A percentile compares a stretch with the other conserved stretches of the same genome.
Conservation (phyloP, 768 basidiomycete genomes). For the Boletus vermiculosoides region DNA sequence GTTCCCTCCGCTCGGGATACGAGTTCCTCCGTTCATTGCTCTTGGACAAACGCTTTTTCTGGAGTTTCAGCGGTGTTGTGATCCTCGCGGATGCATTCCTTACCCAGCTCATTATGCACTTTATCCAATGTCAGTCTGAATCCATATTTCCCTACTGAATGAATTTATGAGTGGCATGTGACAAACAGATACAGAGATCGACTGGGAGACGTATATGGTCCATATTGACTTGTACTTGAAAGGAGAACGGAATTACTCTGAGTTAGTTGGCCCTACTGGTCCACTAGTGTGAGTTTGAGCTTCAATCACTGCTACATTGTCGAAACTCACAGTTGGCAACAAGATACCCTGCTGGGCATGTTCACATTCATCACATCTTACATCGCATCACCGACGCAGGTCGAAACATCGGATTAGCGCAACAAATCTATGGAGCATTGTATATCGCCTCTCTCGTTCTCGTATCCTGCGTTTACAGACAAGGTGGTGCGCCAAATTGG, state of each 20-base stretch:
- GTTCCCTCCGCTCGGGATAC: conserved; percentile 6
- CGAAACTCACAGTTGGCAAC: not conserved
- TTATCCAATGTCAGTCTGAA: conserved; percentile 71
- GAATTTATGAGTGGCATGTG: conserved; percentile 12
- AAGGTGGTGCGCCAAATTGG: conserved; percentile 69
- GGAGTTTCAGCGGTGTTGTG: conserved; percentile 60
- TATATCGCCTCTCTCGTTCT: conserved; percentile 68
- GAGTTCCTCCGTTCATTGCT: conserved; percentile 30
- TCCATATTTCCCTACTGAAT: conserved; percentile 5
- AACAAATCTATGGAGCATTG: conserved; percentile 74
- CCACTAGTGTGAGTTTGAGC: conserved; percentile 71
- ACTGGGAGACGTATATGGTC: conserved; percentile 95
- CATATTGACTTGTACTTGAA: conserved; percentile 76
- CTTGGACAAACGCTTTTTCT: conserved; percentile 61
- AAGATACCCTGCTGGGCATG: conserved; percentile 94
- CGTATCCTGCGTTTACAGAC: conserved; percentile 66
- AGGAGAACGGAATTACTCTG: conserved; percentile 80
- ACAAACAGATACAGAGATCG: conserved; percentile 90
- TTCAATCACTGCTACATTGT: not conserved
- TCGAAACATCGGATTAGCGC: conserved; percentile 57
- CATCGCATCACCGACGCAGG: conserved; percentile 63
- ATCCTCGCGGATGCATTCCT: conserved; percentile 75
- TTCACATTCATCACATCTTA: conserved; percentile 76
- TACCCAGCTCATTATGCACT: conserved; percentile 75
- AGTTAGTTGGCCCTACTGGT: conserved; percentile 87